A percentile compares a stretch with the other conserved stretches of the same genome.
These are phyloP conservation scores for Metschnikowia shivogae DNA, from an alignment of 805 yeast genomes.

Conservation along the genomic window DNA sequence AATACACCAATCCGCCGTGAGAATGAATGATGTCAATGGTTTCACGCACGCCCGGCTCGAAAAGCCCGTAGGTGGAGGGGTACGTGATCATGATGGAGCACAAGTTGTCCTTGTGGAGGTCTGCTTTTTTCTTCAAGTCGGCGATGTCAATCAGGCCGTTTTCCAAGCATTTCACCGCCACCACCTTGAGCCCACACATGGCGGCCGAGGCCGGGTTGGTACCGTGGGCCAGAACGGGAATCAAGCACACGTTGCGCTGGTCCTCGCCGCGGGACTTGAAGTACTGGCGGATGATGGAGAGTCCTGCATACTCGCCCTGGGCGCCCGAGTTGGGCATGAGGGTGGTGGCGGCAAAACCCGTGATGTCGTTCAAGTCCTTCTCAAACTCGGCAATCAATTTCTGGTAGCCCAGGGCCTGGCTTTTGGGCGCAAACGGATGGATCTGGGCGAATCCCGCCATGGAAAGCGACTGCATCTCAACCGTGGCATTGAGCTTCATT, in stretches of 20 bases:
- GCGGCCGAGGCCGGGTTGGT: conserved; percentile 99
- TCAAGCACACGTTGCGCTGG: conserved; percentile 78
- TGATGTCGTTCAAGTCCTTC: conserved; percentile 80
- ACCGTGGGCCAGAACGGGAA: conserved; percentile 97
- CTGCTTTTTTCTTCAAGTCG: conserved; percentile 73
- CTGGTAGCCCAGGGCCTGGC: conserved; percentile 85
- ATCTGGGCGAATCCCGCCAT: conserved; percentile 89
- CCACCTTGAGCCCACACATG: conserved; percentile 93
- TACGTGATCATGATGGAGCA: conserved; percentile 97
- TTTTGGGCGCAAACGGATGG: conserved; percentile 89
- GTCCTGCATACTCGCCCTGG: conserved; percentile 95
- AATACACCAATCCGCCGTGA: conserved; percentile 91
- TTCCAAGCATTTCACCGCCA: conserved; percentile 79
- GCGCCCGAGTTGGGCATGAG: conserved; percentile 98
- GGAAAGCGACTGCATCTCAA: conserved; percentile 88
- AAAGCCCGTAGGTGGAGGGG: conserved; percentile 95
- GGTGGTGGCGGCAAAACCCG: conserved; percentile 89
- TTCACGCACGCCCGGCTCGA: conserved; percentile 82
- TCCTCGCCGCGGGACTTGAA: conserved; percentile 64
- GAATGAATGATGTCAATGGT: conserved; percentile 84
- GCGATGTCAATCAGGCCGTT: conserved; percentile 83
- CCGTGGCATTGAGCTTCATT: conserved; percentile 94
- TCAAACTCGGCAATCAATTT: conserved; percentile 75
- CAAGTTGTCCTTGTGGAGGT: conserved; percentile 59
- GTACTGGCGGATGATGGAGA: conserved; percentile 78